Base-by-base conservation (phyloP, 2,329 filamentous ascomycete species). In the Botrytis hyacinthi region DNA sequence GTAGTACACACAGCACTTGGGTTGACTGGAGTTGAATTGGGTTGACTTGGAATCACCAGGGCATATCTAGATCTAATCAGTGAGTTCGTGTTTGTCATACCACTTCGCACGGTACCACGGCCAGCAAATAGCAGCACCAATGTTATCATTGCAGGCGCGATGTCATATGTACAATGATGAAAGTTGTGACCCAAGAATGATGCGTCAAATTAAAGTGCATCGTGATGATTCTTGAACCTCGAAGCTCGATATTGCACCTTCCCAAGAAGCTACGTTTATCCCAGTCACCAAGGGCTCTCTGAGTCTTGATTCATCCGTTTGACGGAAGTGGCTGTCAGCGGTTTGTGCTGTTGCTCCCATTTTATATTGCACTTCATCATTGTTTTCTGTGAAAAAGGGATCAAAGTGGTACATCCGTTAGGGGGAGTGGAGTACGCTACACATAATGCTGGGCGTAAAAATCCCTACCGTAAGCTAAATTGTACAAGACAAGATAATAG, bases 111-210 rank as follows among this genome's bases (percentile, higher is more conserved):
- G 8, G n/a, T 54, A 54, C n/a, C 14, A 46, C 44, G 61, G 37
- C 54, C 68, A 46, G 35, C 66, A 68, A 42, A 68, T 57, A 42
- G 22, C 54, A 70, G 48, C 48, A 46, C 51, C 51, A 54, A 29
- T 57, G 65, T 8, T 29, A 48, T 68, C 22, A 16, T 4, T 1
- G 51, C n/a, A 54, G 26, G 26, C 8, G 6, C 26, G n/a, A 51
- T n/a, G 48, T 16, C 20, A 37, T 20, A 68, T 70, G 67, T 46
- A 61, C 67, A 60, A 70, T 70, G 67, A 70, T 70, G 51, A 70
- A 42, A 57, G 67, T 57, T 44, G 37, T 40, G 5, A 3, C n/a
- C 10, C 18, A 68, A 10, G 35, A 46, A 18, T 32, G 66, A 69
- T 51, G n/a, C 59, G 42, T 44, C n/a, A 59, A 35, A 44, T 32